Percentiles rank a stretch among this genome's conserved stretches.
Conservation (phyloP, 1,284 basidiomycete genomes). For the Heterobasidion annosum region DNA sequence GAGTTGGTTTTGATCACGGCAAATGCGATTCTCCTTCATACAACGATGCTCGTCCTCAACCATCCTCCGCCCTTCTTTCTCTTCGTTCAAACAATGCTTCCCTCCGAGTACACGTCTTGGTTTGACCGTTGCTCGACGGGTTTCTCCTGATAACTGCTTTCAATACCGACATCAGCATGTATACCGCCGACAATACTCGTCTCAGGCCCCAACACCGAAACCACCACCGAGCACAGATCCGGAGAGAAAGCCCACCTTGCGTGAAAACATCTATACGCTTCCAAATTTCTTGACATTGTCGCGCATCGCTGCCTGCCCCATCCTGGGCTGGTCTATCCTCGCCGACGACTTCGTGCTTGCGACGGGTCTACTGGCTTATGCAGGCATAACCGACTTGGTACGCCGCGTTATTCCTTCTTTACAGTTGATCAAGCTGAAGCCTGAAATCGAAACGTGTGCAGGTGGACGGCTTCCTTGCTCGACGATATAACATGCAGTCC, state of each 20-base stretch:
- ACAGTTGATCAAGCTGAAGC: slow-evolving; percentile 8
- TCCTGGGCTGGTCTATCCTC: slow-evolving; percentile 90
- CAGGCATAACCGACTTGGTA: slow-evolving; percentile 87
- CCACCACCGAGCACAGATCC: not conserved
- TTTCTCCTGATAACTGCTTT: not conserved
- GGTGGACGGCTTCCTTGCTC: slow-evolving; percentile 88
- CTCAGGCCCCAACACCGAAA: not conserved
- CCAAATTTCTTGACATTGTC: slow-evolving; percentile 89
- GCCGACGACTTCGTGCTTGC: slow-evolving; percentile 75
- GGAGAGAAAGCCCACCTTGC: slow-evolving; percentile 18
- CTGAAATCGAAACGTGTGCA: slow-evolving; percentile 19
- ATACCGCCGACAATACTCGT: not conserved
- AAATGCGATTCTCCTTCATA: no score
- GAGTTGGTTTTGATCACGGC: no score
- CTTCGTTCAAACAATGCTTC: no score
- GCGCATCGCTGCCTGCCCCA: slow-evolving; percentile 81
- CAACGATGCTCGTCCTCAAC: no score
- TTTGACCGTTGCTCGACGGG: no score
- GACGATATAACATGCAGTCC: slow-evolving; percentile 77
- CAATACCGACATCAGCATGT: not conserved
- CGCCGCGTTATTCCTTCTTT: slow-evolving; percentile 20
- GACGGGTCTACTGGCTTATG: slow-evolving; percentile 77
- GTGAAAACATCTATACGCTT: slow-evolving; percentile 92
- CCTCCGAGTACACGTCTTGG: no score
- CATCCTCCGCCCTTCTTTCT: no score